Base-by-base conservation (phyloP, 1,284 basidiomycete genomes). In the Wolfiporia cocos region DNA sequence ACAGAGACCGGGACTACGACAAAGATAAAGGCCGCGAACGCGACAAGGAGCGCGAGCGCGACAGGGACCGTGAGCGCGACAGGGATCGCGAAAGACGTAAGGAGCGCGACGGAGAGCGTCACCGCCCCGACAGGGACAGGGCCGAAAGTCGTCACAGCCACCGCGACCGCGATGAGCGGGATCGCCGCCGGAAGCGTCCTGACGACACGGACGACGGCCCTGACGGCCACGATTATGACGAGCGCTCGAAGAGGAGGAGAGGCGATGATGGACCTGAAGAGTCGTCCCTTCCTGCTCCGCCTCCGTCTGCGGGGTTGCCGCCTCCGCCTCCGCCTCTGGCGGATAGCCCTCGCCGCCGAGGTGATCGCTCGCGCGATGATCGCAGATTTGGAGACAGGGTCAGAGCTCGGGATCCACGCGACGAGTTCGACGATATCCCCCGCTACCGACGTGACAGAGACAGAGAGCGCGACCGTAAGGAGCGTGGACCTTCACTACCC, bases 101-200 rank as follows among this genome's bases (percentile, higher is more conserved):
- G 34, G 59, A 62, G 11, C 56, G 61, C 37, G 61, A 63, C 20
- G 51, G 59, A 29, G 62, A 63, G 26, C 50, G 57, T 24, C 58
- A 62, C 26, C 62, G 65, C 29, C 55, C 55, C 23, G 62, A 63
- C 34, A 62, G 66, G 47, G 70, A 72, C 39, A 58, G 68, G 49
- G 51, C 54, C 3, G 61, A 68, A 36, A 65, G 69, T 42, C 63
- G 69, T 21, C 63, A 68, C 53, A 65, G 68, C 51, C 64, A 67
- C 52, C 74, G 70, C 46, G 68, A 71, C 51, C 71, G 70, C 44
- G 78, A 81, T 67, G 69, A 75, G 37, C 68, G 67, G 36, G 75
- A 78, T 26, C 66, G 70, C 32, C 69, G 80, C 29, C 71, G 81
- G 46, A 81, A 81, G 59, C 68, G 81, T 41, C 70, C 72, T 37